Evolutionary conservation across 176 grass and related monocot species (phyloP).

Genomic region (Saccharum officinarum): DNA sequence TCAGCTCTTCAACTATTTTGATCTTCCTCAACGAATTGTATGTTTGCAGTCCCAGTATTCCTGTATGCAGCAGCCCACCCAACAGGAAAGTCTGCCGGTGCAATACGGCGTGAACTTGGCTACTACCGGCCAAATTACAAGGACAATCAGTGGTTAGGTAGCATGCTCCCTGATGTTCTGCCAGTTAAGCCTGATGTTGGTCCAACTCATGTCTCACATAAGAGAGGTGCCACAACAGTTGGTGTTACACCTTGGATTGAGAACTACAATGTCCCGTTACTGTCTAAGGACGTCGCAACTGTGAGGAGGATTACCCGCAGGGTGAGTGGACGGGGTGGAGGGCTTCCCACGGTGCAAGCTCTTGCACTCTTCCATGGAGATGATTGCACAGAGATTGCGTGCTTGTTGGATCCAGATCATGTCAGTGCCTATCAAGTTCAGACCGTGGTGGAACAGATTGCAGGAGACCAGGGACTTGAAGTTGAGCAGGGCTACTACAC

Average conservation of each 20-base stretch:
- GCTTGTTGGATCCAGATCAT: conserved; percentile 58
- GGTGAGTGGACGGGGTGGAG: conserved; percentile 54
- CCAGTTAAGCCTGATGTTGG: conserved; percentile 58
- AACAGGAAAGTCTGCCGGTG: conserved; percentile 35
- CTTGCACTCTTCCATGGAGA: conserved; percentile 56
- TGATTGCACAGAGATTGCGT: conserved; percentile 66
- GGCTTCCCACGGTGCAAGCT: conserved; percentile 61
- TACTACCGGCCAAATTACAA: conserved; percentile 55
- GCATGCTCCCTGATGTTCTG: conserved; percentile 46
- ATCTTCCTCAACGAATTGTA: not conserved
- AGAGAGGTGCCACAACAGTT: conserved; percentile 52
- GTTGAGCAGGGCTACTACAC: conserved; percentile 80
- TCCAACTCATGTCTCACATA: conserved; percentile 16
- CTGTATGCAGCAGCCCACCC: conserved; percentile 67
- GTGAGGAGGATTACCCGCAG: conserved; percentile 58
- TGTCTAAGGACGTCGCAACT: conserved; percentile 42
- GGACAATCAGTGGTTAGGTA: conserved; percentile 56
- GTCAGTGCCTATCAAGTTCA: conserved; percentile 59
- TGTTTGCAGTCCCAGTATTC: conserved; percentile 69
- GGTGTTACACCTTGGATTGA: conserved; percentile 49
- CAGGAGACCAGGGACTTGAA: conserved; percentile 53
- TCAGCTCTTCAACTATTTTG: not conserved
- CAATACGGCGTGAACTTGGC: conserved; percentile 58
- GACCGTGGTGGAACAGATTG: conserved; percentile 52
- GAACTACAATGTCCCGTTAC: conserved; percentile 61